Conservation (phyloP, 2,329 filamentous ascomycete species). For the Penicillium brasilianum region DNA sequence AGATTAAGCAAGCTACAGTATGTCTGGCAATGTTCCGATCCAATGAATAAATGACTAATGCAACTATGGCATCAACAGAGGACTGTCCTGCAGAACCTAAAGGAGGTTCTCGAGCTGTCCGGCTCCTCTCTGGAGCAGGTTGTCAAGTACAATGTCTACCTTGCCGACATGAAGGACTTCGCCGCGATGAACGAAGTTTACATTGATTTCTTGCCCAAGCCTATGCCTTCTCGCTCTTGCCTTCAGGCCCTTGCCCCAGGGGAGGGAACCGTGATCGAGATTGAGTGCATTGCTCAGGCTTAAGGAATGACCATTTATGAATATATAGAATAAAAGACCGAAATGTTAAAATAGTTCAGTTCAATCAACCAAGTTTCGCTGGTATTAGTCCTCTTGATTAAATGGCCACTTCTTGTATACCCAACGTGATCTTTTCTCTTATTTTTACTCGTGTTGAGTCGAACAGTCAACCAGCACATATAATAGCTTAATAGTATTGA, state of each 20-base stretch:
- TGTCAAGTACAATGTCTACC: slow-evolving; percentile 68
- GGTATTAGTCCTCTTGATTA: not conserved
- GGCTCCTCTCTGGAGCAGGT: slow-evolving; percentile 63
- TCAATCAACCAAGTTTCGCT: not conserved
- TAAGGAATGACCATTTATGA: slow-evolving; percentile 16
- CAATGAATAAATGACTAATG: not conserved
- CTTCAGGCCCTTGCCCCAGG: slow-evolving; percentile 49
- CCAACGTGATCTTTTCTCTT: not conserved
- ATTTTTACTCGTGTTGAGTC: not conserved
- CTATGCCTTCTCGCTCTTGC: slow-evolving; percentile 51
- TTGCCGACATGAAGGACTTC: slow-evolving; percentile 64
- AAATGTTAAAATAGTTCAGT: not conserved
- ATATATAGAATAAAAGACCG: not conserved
- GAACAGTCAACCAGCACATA: not conserved
- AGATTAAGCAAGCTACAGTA: slow-evolving; percentile 55
- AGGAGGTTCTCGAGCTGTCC: slow-evolving; percentile 48
- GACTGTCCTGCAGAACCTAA: slow-evolving; percentile 57
- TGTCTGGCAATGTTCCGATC: slow-evolving; percentile 10
- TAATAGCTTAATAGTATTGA: too few relatives aligned
- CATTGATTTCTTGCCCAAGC: slow-evolving; percentile 48
- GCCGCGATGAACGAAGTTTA: slow-evolving; percentile 34
- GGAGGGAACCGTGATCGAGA: slow-evolving; percentile 51
- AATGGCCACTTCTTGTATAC: not conserved
- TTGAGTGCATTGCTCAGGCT: slow-evolving; percentile 52
- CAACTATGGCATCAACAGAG: slow-evolving; percentile 23